Evolutionary conservation across 208 protist genomes (phyloP).

Genomic region (Leishmania lainsoni): DNA sequence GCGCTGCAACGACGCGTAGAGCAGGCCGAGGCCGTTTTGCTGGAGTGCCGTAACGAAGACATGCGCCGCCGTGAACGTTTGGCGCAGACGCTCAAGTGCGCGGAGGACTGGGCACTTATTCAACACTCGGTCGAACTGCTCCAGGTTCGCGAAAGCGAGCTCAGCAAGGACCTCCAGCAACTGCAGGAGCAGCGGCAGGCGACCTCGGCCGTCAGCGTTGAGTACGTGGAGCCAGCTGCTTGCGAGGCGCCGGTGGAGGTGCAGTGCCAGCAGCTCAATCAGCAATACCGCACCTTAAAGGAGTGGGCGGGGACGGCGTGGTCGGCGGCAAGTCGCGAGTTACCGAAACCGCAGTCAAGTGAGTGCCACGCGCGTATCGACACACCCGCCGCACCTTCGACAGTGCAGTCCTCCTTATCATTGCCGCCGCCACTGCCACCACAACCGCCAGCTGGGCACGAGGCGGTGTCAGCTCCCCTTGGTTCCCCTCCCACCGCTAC

Average conservation of each 20-base stretch:
- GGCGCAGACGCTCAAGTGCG: conserved; percentile 44
- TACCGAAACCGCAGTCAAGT: not conserved
- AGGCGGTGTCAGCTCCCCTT: not conserved
- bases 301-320: not conserved
- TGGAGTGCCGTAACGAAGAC: conserved; percentile 26
- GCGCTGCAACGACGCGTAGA: conserved; percentile 22
- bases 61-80: conserved; percentile 24
- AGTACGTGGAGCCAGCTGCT: not conserved
- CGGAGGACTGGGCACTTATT: conserved; percentile 59
- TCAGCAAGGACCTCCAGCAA: conserved; percentile 22
- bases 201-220: not conserved
- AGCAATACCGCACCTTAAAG: conserved; percentile 5
- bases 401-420: not conserved
- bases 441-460: not conserved
- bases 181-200: conserved; percentile 1
- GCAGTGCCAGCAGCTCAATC: not conserved
- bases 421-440: not conserved
- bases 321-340: not conserved
- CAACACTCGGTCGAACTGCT: conserved; percentile 34
- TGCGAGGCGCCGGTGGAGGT: not conserved
- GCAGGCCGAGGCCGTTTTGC: conserved; percentile 12
- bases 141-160: conserved; percentile 16
- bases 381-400: not conserved
- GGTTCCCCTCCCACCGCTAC: not conserved
- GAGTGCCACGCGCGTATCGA: not conserved